Evolutionary conservation across 1,284 basidiomycete genomes (phyloP).

Genomic region (Veloboletus limbatus): DNA sequence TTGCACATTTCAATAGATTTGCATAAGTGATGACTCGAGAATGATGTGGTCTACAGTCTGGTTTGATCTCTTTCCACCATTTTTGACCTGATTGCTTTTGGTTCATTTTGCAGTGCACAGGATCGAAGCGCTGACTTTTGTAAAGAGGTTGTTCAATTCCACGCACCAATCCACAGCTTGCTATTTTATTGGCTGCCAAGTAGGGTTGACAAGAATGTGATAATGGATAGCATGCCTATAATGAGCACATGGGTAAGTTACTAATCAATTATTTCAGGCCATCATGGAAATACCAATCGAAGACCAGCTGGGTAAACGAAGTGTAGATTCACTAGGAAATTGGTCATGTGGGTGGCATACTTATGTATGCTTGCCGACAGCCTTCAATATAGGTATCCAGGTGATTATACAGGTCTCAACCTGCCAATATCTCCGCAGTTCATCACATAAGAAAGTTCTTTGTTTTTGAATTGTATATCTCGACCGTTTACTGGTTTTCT

Average conservation of each 20-base stretch:
- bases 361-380: slow-evolving; percentile 20
- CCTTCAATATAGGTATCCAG: slow-evolving; percentile 14
- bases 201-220: slow-evolving; percentile 24
- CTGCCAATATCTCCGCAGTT: slow-evolving; percentile 2
- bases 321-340: slow-evolving; percentile 13
- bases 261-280: too few species aligned
- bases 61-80: neutral
- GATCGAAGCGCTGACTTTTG: too few species aligned
- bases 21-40: neutral
- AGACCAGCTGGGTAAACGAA: slow-evolving; percentile 8
- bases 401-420: slow-evolving; percentile 1
- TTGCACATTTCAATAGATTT: neutral
- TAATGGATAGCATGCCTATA: slow-evolving; percentile 13
- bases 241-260: too few species aligned
- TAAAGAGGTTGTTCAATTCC: slow-evolving; percentile 24
- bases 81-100: neutral
- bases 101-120: neutral
- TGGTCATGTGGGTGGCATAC: slow-evolving; percentile 8
- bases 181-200: slow-evolving; percentile 13
- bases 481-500: neutral
- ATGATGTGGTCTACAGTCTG: neutral
- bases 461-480: slow-evolving; percentile 4
- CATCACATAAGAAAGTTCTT: slow-evolving; percentile 12
- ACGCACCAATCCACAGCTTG: slow-evolving; percentile 23
- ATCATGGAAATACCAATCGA: too few species aligned